phyloP scores from a whole-genome alignment of 768 basidiomycete genomes.

The Galerina marginata region DNA sequence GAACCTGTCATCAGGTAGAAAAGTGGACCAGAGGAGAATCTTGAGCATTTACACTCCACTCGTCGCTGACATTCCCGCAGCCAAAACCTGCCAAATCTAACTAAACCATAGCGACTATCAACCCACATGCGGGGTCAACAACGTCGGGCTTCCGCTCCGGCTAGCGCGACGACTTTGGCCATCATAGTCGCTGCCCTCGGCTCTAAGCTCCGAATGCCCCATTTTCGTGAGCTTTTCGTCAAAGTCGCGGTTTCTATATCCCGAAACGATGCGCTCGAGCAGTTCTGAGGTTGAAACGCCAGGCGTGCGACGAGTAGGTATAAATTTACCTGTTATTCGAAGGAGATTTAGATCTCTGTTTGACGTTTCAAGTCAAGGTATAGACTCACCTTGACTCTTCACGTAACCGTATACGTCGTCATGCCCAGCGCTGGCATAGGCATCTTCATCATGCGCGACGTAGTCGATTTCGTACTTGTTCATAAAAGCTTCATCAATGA shows the following conservation, averaged over 20 bases:
- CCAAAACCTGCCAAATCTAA: too few relatives aligned
- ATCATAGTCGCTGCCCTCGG: constrained; percentile 64
- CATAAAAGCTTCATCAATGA: constrained; percentile 81
- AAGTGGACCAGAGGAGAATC: too few relatives aligned
- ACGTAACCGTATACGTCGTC: constrained; percentile 86
- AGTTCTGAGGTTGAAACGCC: constrained; percentile 94
- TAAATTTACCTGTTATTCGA: constrained; percentile 74
- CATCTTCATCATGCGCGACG: constrained; percentile 94
- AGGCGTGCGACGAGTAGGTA: constrained; percentile 94
- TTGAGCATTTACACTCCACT: too few relatives aligned
- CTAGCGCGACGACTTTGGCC: constrained; percentile 39
- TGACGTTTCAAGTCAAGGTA: background rate
- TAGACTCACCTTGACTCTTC: constrained; percentile 76
- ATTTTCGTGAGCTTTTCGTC: constrained; percentile 91
- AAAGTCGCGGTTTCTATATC: constrained; percentile 84
- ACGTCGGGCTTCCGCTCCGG: constrained; percentile 24
- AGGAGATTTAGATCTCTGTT: background rate
- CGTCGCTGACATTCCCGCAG: too few relatives aligned
- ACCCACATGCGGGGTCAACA: too few relatives aligned
- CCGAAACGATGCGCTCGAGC: constrained; percentile 88
- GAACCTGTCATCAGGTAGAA: too few relatives aligned
- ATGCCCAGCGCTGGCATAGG: constrained; percentile 78
- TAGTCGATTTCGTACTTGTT: constrained; percentile 92
- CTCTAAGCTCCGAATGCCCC: constrained; percentile 74
- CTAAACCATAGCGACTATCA: too few relatives aligned